These are phyloP conservation scores for Sporothrix globosa DNA, from an alignment of 2,329 filamentous ascomycete genomes.

Conservation along the genomic window DNA sequence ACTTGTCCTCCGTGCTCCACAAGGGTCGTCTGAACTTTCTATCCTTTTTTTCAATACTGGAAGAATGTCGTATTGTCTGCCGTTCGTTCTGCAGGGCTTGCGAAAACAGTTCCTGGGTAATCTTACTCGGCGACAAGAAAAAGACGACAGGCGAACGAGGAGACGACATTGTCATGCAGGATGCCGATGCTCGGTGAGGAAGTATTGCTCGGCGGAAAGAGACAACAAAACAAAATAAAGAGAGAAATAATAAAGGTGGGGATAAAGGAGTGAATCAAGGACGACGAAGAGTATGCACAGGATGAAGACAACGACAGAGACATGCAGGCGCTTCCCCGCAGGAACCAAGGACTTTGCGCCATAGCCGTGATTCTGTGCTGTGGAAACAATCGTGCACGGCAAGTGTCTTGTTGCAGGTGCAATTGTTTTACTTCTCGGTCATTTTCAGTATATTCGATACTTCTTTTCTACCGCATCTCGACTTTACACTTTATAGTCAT, in stretches of 20 bases:
- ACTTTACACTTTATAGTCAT: background rate
- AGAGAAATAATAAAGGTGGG: background rate
- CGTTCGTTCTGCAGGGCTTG: slow-evolving; percentile 3
- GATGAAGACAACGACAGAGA: background rate
- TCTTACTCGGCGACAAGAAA: background rate
- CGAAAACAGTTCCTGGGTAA: background rate
- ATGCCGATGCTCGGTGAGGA: slow-evolving; percentile 7
- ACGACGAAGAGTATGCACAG: too few species aligned
- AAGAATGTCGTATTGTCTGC: slow-evolving; percentile 16
- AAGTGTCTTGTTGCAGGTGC: background rate
- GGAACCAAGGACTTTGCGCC: slow-evolving; percentile 23
- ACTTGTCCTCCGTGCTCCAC: background rate
- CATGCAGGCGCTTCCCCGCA: slow-evolving; percentile 15
- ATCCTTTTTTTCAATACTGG: background rate
- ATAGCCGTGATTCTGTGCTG: slow-evolving; percentile 22
- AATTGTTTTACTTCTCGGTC: too few species aligned
- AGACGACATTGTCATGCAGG: background rate
- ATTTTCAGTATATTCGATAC: too few species aligned
- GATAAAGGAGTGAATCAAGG: background rate
- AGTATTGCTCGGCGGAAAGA: slow-evolving; percentile 11
- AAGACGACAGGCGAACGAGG: background rate
- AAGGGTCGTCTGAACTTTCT: background rate
- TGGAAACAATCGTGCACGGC: background rate
- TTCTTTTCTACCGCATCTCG: too few species aligned
- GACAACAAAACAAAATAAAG: background rate